A percentile compares a stretch with the other conserved stretches of the same genome.
Evolutionary conservation across 2,329 filamentous ascomycete species (phyloP).

Genomic region (Aspergillus candidus): DNA sequence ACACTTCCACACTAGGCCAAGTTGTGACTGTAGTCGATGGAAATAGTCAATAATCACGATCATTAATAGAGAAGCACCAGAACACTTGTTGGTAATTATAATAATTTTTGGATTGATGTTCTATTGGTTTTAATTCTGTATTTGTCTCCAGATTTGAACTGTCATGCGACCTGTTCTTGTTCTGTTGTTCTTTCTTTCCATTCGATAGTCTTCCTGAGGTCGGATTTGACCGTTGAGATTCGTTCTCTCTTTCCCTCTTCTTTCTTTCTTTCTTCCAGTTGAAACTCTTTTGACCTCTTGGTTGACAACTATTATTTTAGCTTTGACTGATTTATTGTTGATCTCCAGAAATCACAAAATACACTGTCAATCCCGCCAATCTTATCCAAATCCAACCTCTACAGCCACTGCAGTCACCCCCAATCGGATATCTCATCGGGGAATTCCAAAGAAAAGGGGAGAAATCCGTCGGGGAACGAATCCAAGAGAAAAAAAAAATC

Average conservation of each 20-base stretch:
- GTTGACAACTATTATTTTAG: neutral
- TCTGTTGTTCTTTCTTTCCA: conserved; percentile 1
- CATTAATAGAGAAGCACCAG: no score
- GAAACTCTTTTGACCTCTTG: neutral
- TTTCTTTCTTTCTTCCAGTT: conserved; percentile 1
- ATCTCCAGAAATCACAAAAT: neutral
- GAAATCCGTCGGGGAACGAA: neutral
- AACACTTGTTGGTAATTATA: no score
- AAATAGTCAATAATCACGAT: neutral
- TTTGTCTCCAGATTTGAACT: no score
- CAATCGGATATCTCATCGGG: no score
- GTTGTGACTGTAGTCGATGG: neutral
- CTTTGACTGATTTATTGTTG: neutral
- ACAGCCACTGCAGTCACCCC: no score
- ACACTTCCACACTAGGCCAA: conserved; percentile 1
- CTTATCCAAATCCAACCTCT: no score
- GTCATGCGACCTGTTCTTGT: neutral
- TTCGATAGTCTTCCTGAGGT: neutral
- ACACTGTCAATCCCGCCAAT: no score
- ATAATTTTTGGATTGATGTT: no score
- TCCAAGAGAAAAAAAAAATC: neutral
- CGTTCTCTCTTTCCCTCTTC: neutral
- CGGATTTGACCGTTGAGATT: neutral
- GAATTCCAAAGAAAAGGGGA: neutral
- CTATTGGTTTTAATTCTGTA: no score